Percentiles rank a stretch among this genome's conserved stretches.
phyloP scores from a whole-genome alignment of 495 filamentous ascomycete genomes.

The Aspergillus homomorphus region DNA sequence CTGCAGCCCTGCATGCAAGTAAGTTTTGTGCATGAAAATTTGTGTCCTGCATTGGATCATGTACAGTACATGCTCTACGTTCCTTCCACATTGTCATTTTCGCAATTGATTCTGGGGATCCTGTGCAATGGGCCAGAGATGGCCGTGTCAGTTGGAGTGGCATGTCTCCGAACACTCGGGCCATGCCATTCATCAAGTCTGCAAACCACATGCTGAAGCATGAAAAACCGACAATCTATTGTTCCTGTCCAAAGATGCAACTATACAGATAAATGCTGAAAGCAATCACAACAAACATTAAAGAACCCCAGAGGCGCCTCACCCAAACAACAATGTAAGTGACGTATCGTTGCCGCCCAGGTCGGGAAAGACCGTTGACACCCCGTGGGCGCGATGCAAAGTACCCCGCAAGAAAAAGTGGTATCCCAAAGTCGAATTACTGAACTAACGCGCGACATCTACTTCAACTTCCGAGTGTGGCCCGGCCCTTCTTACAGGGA shows the following conservation, averaged over 20 bases:
- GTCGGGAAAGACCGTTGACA: background rate
- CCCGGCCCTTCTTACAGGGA: too few relatives aligned
- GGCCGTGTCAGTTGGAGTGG: too few relatives aligned
- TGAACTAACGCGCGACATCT: background rate
- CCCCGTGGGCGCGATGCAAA: background rate
- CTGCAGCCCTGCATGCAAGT: too few relatives aligned
- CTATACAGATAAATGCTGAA: background rate
- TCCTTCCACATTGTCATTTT: too few relatives aligned
- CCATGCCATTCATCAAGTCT: too few relatives aligned
- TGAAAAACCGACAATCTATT: background rate
- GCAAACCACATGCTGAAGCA: too few relatives aligned
- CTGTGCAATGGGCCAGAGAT: too few relatives aligned
- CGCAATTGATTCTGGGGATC: too few relatives aligned
- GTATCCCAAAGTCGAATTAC: background rate
- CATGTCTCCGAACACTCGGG: too few relatives aligned
- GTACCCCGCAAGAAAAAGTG: background rate
- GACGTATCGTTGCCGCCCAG: background rate
- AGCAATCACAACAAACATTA: background rate
- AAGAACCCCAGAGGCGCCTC: background rate
- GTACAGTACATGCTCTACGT: too few relatives aligned
- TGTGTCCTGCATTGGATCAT: too few relatives aligned
- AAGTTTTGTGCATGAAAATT: too few relatives aligned
- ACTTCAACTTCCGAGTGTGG: background rate
- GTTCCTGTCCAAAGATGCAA: background rate
- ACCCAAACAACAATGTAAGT: background rate